Conservation (phyloP, 1,284 basidiomycete species). For the Ganoderma leucocontextum region DNA sequence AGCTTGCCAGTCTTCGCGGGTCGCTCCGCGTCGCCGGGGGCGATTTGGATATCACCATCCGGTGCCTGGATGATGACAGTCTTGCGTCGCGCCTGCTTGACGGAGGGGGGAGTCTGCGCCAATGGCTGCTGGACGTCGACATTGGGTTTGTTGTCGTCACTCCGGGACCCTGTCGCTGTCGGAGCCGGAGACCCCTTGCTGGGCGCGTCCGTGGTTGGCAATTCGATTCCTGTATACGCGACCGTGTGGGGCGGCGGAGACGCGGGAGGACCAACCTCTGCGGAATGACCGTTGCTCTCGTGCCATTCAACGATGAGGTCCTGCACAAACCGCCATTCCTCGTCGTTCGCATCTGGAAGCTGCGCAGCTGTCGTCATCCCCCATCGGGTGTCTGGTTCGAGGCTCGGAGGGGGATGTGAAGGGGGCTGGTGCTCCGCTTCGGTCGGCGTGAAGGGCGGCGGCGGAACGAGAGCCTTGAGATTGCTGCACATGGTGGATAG, state of each 20-base stretch:
- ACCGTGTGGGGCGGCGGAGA: constrained; percentile 21
- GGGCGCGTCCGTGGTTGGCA: constrained; percentile 18
- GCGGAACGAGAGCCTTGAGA: constrained; percentile 39
- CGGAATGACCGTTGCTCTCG: constrained; percentile 9
- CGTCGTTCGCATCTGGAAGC: constrained; percentile 38
- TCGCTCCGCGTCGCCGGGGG: constrained; percentile 13
- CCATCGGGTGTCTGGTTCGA: constrained; percentile 11
- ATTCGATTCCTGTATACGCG: constrained; percentile 17
- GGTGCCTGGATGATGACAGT: constrained; percentile 45
- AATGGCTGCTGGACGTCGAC: constrained; percentile 2
- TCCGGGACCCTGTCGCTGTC: constrained; percentile 26
- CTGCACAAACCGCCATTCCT: constrained; percentile 59
- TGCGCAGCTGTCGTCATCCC: constrained; percentile 19
- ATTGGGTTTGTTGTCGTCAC: constrained; percentile 13
- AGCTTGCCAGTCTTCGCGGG: constrained; percentile 21
- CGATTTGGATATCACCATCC: constrained; percentile 16
- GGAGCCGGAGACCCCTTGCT: constrained; percentile 21
- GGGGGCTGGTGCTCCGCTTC: constrained; percentile 11
- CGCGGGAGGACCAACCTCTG: constrained; percentile 21
- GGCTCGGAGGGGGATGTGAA: constrained; percentile 14
- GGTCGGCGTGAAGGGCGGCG: constrained; percentile 35
- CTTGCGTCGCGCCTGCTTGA: constrained; percentile 38
- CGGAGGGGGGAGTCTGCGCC: constrained; percentile 8
- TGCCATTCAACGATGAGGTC: constrained; percentile 36
- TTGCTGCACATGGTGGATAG: constrained; percentile 64